These are phyloP conservation scores for Hylodesmum podocarpum DNA, from an alignment of 306 rosid species.

Conservation along the genomic window DNA sequence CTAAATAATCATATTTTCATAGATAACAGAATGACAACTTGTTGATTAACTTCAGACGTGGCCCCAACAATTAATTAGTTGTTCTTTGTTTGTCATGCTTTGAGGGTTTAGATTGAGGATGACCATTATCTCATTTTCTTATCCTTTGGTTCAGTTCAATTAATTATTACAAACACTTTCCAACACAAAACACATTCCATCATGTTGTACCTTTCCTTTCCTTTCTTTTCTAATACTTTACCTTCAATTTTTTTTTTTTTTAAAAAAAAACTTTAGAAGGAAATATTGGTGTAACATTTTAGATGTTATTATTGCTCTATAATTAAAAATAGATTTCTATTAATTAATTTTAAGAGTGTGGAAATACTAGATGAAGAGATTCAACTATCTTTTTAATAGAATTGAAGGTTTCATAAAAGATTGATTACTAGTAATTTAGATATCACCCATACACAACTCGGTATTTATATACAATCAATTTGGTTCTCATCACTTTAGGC, in stretches of 20 bases:
- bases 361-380: no score
- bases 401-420: no score
- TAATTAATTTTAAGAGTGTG: no score
- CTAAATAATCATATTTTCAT: neutral
- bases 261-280: neutral
- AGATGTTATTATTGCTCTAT: no score
- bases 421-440: no score
- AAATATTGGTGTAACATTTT: neutral
- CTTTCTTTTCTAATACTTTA: no score
- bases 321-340: no score
- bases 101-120: neutral
- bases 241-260: no score
- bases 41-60: slow-evolving; percentile 27
- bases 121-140: neutral
- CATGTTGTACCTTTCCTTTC: neutral
- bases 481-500: no score
- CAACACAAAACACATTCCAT: neutral
- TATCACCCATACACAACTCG: no score
- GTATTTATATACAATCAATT: no score
- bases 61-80: slow-evolving; percentile 7
- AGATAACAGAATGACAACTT: neutral
- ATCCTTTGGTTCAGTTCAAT: neutral
- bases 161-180: neutral
- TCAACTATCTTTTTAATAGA: no score
- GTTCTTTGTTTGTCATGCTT: neutral